phyloP scores from a whole-genome alignment of 1,139 yeast genomes.

The Debaryomyces singareniensis region DNA sequence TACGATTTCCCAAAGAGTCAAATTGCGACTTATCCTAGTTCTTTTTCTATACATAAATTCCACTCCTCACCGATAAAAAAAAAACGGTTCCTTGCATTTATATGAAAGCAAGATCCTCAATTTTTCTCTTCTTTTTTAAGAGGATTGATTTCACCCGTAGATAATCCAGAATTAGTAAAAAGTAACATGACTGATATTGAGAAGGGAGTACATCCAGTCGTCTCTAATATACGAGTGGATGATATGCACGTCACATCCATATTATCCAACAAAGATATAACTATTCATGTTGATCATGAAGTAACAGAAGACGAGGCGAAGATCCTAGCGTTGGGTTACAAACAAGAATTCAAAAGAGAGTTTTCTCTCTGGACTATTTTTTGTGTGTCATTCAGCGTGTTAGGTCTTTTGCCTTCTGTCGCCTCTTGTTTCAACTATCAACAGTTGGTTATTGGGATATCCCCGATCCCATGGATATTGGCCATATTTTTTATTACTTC shows the following conservation, averaged over 20 bases:
- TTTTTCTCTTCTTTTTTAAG: too few relatives aligned
- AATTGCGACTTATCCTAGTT: too few relatives aligned
- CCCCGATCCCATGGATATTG: slow-evolving; percentile 51
- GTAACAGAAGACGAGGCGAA: slow-evolving; percentile 48
- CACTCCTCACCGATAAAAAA: too few relatives aligned
- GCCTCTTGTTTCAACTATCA: slow-evolving; percentile 52
- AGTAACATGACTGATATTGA: background rate
- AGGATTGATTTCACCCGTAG: too few relatives aligned
- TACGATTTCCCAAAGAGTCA: too few relatives aligned
- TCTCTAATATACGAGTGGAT: slow-evolving; percentile 35
- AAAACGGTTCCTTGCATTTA: too few relatives aligned
- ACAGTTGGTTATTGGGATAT: slow-evolving; percentile 46
- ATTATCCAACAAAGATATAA: slow-evolving; percentile 31
- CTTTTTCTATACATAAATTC: too few relatives aligned
- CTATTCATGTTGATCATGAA: slow-evolving; percentile 41
- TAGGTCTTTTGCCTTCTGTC: slow-evolving; percentile 67
- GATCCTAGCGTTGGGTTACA: slow-evolving; percentile 62
- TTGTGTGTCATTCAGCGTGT: slow-evolving; percentile 66
- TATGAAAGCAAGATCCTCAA: too few relatives aligned
- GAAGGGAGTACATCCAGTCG: slow-evolving; percentile 18
- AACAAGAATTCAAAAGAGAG: slow-evolving; percentile 69
- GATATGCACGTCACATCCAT: slow-evolving; percentile 33
- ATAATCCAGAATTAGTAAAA: too few relatives aligned
- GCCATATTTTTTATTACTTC: slow-evolving; percentile 44
- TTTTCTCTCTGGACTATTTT: slow-evolving; percentile 56